Base-by-base conservation (phyloP, 257 asterid species). In the Perilla frutescens region DNA sequence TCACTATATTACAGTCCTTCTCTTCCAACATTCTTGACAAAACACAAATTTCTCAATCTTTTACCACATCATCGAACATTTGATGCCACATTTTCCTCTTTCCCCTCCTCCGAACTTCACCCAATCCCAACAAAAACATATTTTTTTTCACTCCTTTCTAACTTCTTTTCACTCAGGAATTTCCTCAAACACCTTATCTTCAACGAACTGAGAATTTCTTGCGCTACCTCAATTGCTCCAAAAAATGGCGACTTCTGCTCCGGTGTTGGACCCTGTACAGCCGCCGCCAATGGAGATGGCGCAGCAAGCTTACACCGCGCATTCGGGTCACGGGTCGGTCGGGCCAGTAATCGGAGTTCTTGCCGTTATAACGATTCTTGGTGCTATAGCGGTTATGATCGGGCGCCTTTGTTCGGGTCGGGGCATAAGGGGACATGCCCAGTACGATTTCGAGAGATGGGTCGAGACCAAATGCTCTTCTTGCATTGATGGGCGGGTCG, bases 321-420 rank as follows among this genome's bases (percentile, higher is more conserved):
- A 79, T 48, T 56, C 93, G 77, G 86, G 81, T 31, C 88, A 79
- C 86, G 98, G 91, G 44, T 88, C 98, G 0, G 88, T 88, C 0
- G 97, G 96, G 6, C 89, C 97, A 53, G 94, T 91, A 1, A 87
- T 93, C 41, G 98, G 84, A 31, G 96, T 91, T 32, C 89, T 93
- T 8, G 96, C 93, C 4, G 85, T 89, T 47, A 84, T 93, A 60
- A 70, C 88, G 0, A 81, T 93, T 7, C 79, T 91, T 45, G 91
- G 96, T 20, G 95, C 88, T 4, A 48, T 90, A 1, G 96, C 98
- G 1, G 91, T 89, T 7, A 79, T 89, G 96, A 82, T 93, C 31
- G 98, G 98, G 6, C 81, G 98, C 51, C 81, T 91, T 2, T 91
- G 98, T 77, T 85, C 96, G 15, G 96, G 96, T 10, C 84, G 96